A percentile compares a stretch with the other conserved stretches of the same genome.
phyloP scores from a whole-genome alignment of 345 rosid genomes.

The Arabidopsis arenosa region DNA sequence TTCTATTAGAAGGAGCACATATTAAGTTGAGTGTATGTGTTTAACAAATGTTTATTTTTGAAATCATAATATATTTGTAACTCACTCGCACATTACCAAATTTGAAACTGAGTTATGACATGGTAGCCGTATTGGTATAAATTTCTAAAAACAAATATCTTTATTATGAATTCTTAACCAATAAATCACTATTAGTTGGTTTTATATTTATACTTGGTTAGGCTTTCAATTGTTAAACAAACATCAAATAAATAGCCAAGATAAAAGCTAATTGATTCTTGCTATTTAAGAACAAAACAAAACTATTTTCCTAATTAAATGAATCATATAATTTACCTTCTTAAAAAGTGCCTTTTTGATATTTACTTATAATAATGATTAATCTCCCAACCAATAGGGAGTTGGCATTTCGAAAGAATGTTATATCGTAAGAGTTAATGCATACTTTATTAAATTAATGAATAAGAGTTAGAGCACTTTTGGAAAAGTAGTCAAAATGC shows the following conservation, averaged over 20 bases:
- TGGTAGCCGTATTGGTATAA: neutral
- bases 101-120: neutral
- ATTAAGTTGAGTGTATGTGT: neutral
- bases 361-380: conserved; percentile 24
- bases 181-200: neutral
- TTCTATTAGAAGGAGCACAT: neutral
- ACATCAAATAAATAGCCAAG: neutral
- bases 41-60: neutral
- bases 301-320: neutral
- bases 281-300: neutral
- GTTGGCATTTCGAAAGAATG: conserved; percentile 28
- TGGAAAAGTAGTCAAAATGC: conserved; percentile 43
- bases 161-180: conserved; percentile 1
- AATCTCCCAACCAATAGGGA: conserved; percentile 27
- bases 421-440: conserved; percentile 14
- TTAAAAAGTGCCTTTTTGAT: neutral
- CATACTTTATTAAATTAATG: conserved; percentile 19
- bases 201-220: neutral
- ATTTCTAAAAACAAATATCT: neutral
- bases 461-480: conserved; percentile 27
- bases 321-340: conserved; percentile 7
- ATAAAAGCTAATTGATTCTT: neutral
- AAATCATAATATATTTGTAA: too few relatives aligned
- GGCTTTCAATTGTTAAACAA: neutral
- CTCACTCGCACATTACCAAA: neutral